A percentile compares a stretch with the other conserved stretches of the same genome.
These are phyloP conservation scores for Gyrodon lividus DNA, from an alignment of 768 basidiomycete genomes.

Conservation along the genomic window DNA sequence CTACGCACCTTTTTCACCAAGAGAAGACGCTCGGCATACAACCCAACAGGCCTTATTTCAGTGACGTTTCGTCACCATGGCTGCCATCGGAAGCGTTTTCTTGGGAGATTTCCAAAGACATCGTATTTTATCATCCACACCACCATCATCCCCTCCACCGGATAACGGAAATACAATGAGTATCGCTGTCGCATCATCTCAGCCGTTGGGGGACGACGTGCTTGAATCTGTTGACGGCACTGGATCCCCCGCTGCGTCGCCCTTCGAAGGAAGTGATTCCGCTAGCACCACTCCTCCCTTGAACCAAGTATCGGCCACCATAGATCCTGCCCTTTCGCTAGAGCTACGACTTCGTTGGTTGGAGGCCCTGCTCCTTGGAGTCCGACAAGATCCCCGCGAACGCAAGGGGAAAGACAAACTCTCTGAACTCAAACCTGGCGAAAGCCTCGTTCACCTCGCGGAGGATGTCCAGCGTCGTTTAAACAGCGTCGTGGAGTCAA, in stretches of 20 bases:
- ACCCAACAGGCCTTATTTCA: background rate
- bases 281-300: background rate
- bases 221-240: constrained; percentile 24
- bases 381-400: constrained; percentile 48
- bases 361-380: constrained; percentile 72
- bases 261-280: constrained; percentile 4
- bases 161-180: constrained; percentile 11
- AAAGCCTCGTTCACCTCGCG: constrained; percentile 57
- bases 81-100: constrained; percentile 74
- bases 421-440: constrained; percentile 46
- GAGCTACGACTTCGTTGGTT: constrained; percentile 78
- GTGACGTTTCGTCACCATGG: constrained; percentile 34
- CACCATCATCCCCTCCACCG: constrained; percentile 45
- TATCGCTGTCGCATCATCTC: constrained; percentile 15
- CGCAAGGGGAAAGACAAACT: constrained; percentile 36
- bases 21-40: background rate
- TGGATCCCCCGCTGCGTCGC: constrained; percentile 12
- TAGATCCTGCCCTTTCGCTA: constrained; percentile 67
- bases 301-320: constrained; percentile 23
- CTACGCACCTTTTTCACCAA: background rate
- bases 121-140: constrained; percentile 59
- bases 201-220: constrained; percentile 17
- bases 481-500: constrained; percentile 56
- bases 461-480: constrained; percentile 60
- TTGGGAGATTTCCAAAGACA: constrained; percentile 73